A percentile compares a stretch with the other conserved stretches of the same genome.
Evolutionary conservation across 371 early-diverging fungal genomes (phyloP).

Genomic region (Rhizopus delemar): DNA sequence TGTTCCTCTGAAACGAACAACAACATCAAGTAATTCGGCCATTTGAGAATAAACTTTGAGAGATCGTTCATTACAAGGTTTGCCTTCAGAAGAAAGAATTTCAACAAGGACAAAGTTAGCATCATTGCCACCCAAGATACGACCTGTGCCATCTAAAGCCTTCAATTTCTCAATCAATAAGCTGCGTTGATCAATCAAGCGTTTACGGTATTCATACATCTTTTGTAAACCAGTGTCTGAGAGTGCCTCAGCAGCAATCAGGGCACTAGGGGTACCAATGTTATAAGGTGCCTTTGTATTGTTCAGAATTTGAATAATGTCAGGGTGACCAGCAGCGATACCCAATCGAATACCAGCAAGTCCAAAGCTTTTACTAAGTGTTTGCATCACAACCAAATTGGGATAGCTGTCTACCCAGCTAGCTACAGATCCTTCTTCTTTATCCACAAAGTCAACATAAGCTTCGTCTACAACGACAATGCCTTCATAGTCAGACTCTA

Average conservation of each 20-base stretch:
- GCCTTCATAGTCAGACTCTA: constrained; percentile 70
- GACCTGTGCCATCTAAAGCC: constrained; percentile 59
- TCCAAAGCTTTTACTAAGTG: constrained; percentile 96
- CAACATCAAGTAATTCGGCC: constrained; percentile 83
- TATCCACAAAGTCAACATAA: constrained; percentile 91
- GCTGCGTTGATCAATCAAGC: constrained; percentile 66
- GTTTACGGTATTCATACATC: constrained; percentile 63
- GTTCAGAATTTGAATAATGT: constrained; percentile 86
- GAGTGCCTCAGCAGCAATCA: constrained; percentile 78
- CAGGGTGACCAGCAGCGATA: constrained; percentile 78
- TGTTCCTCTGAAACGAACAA: constrained; percentile 91
- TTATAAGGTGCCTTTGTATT: constrained; percentile 98
- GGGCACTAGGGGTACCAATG: constrained; percentile 85
- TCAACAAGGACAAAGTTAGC: constrained; percentile 94
- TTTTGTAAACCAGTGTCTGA: constrained; percentile 66
- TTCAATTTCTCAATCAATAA: constrained; percentile 61
- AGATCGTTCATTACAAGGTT: constrained; percentile 76
- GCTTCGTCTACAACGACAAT: constrained; percentile 97
- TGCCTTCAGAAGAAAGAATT: constrained; percentile 57
- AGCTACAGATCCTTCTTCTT: constrained; percentile 69
- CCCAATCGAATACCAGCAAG: constrained; percentile 93
- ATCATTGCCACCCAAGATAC: constrained; percentile 82
- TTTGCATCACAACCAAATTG: constrained; percentile 94
- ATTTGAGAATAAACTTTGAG: constrained; percentile 73
- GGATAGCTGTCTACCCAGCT: constrained; percentile 81